A percentile compares a stretch with the other conserved stretches of the same genome.
Evolutionary conservation across 2,329 filamentous ascomycete species (phyloP).

Genomic region (Penicillium sp.): DNA sequence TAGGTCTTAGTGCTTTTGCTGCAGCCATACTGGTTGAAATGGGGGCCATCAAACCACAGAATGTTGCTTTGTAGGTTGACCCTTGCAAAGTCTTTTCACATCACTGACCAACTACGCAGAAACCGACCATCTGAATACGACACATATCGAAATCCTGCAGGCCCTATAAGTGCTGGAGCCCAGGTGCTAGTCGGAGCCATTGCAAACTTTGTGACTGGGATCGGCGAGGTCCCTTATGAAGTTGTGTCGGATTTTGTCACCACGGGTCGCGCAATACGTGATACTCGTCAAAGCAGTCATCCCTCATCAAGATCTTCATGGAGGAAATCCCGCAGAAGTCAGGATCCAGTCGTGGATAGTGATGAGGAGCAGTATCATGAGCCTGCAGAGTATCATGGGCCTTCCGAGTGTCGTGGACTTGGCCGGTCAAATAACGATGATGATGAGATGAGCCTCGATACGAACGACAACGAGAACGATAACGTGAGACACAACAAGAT

Average conservation of each 20-base stretch:
- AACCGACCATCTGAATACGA: conserved; percentile 65
- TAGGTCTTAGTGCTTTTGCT: conserved; percentile 68
- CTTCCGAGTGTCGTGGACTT: background rate
- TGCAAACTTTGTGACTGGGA: conserved; percentile 73
- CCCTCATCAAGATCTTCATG: background rate
- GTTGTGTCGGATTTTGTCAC: conserved; percentile 50
- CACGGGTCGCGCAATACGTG: conserved; percentile 41
- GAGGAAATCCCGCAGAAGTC: background rate
- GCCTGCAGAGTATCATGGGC: background rate
- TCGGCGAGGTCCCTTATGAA: conserved; percentile 67
- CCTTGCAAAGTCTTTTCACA: conserved; percentile 22
- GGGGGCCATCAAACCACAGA: conserved; percentile 63
- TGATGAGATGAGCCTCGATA: background rate
- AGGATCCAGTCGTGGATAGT: background rate
- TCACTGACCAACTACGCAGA: conserved; percentile 25
- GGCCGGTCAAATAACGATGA: background rate
- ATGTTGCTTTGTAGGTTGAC: conserved; percentile 64
- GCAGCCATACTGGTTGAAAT: conserved; percentile 66
- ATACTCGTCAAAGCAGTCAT: conserved; percentile 57
- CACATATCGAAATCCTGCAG: conserved; percentile 73
- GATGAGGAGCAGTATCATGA: background rate
- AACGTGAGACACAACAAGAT: background rate
- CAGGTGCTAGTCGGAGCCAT: conserved; percentile 80
- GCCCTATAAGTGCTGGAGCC: conserved; percentile 74
- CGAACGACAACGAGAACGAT: background rate